Percentiles rank a stretch among this genome's conserved stretches.
Evolutionary conservation across 495 filamentous ascomycete genomes (phyloP).

Genomic region (Lophiotrema nucula): DNA sequence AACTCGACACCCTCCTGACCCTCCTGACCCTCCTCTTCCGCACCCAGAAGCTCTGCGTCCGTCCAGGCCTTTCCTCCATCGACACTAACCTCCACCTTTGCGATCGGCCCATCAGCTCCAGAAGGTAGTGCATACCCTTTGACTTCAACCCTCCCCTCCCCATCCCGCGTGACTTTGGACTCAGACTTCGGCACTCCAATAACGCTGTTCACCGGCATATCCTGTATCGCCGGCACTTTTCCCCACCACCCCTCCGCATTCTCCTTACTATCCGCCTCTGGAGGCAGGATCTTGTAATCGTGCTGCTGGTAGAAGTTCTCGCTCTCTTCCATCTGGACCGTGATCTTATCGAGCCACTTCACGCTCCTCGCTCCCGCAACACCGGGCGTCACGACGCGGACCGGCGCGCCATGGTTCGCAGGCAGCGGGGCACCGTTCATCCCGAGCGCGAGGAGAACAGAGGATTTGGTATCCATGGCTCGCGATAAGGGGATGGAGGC

Average conservation of each 20-base stretch:
- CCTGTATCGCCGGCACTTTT: constrained; percentile 36
- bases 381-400: constrained; percentile 42
- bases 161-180: constrained; percentile 40
- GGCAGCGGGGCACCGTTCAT: constrained; percentile 42
- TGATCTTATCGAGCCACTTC: constrained; percentile 43
- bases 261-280: constrained; percentile 38
- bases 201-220: constrained; percentile 50
- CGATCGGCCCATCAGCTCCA: constrained; percentile 54
- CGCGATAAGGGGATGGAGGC: constrained; percentile 51
- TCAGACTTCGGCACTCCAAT: constrained; percentile 50
- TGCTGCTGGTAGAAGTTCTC: constrained; percentile 41
- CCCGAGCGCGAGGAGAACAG: constrained; percentile 55
- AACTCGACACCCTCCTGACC: constrained; percentile 17
- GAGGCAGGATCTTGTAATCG: constrained; percentile 45
- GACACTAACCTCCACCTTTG: constrained; percentile 51
- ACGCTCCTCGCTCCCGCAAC: constrained; percentile 41
- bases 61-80: constrained; percentile 54
- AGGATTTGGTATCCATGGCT: constrained; percentile 48
- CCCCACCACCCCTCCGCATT: constrained; percentile 49
- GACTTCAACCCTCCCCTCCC: constrained; percentile 47
- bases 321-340: constrained; percentile 35
- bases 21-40: constrained; percentile 1
- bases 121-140: constrained; percentile 59
- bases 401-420: constrained; percentile 40
- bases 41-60: constrained; percentile 43